These are phyloP conservation scores for Dendrobium catenatum DNA, from an alignment of 106 monocot species.

Conservation along the genomic window DNA sequence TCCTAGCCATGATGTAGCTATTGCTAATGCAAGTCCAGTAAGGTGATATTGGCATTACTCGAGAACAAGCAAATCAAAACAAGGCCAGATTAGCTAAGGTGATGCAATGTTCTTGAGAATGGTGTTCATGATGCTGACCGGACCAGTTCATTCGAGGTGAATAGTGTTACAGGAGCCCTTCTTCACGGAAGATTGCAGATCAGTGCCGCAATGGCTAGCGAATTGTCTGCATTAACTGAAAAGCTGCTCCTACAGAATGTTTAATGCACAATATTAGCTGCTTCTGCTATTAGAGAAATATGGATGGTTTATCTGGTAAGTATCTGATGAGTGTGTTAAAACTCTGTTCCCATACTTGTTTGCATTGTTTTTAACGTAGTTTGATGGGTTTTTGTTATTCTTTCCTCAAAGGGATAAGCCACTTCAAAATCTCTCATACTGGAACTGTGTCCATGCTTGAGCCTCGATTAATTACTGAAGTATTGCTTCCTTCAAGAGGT, in stretches of 20 bases:
- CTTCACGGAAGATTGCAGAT: conserved; percentile 39
- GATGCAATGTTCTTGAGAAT: conserved; percentile 46
- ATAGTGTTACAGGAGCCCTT: conserved; percentile 22
- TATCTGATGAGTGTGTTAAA: not conserved
- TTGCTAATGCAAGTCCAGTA: conserved; percentile 31
- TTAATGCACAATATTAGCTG: conserved; percentile 24
- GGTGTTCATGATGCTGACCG: conserved; percentile 40
- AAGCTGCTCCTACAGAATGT: conserved; percentile 25
- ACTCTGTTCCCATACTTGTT: not conserved
- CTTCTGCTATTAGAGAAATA: conserved; percentile 19
- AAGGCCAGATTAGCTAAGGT: conserved; percentile 45
- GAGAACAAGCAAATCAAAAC: conserved; percentile 37
- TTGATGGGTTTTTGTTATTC: not conserved
- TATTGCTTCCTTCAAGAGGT: conserved; percentile 51
- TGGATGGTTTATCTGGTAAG: conserved; percentile 32
- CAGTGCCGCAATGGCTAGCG: conserved; percentile 29
- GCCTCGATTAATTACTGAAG: conserved; percentile 30
- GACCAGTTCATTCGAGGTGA: conserved; percentile 25
- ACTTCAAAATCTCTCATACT: conserved; percentile 39
- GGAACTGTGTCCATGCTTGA: conserved; percentile 31
- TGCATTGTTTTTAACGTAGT: not conserved
- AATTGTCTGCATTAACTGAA: conserved; percentile 37
- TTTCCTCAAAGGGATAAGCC: conserved; percentile 21
- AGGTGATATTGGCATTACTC: conserved; percentile 36
- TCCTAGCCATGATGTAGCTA: conserved; percentile 23